Conservation (phyloP, 257 asterid genomes). For the Ajuga chamaepitys region DNA sequence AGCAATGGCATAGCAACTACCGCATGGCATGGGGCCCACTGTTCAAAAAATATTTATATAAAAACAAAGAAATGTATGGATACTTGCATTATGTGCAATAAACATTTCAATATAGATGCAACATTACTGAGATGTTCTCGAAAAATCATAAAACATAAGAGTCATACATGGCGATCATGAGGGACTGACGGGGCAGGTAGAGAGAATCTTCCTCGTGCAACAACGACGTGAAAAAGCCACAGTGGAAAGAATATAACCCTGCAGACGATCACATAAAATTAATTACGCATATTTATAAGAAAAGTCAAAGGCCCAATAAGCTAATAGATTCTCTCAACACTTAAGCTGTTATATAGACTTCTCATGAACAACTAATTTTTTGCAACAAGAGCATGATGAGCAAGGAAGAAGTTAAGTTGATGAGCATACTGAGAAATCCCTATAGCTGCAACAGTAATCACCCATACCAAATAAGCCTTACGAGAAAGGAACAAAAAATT, state of each 20-base stretch:
- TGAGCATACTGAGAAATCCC: neutral
- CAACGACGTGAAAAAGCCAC: constrained; percentile 92
- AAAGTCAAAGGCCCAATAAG: constrained; percentile 6
- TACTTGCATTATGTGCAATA: neutral
- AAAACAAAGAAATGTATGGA: constrained; percentile 10
- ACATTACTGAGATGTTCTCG: constrained; percentile 9
- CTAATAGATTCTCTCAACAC: neutral
- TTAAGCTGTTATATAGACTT: neutral
- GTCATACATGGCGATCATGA: constrained; percentile 87
- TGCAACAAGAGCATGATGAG: neutral
- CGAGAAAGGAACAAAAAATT: no score
- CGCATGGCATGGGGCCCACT: constrained; percentile 99
- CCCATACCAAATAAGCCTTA: neutral
- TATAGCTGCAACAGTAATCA: neutral
- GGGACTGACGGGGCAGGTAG: constrained; percentile 98
- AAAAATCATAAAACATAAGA: constrained; percentile 11
- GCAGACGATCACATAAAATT: constrained; percentile 25
- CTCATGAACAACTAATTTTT: neutral
- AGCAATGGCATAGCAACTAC: constrained; percentile 93
- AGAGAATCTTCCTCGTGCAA: constrained; percentile 97
- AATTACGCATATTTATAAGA: constrained; percentile 7
- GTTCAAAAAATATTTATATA: constrained; percentile 18
- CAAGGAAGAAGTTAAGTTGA: neutral
- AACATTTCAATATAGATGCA: constrained; percentile 4
- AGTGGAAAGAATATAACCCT: constrained; percentile 91